Conservation (phyloP, 805 yeast genomes). For the Groenewaldozyma tartarivorans region DNA sequence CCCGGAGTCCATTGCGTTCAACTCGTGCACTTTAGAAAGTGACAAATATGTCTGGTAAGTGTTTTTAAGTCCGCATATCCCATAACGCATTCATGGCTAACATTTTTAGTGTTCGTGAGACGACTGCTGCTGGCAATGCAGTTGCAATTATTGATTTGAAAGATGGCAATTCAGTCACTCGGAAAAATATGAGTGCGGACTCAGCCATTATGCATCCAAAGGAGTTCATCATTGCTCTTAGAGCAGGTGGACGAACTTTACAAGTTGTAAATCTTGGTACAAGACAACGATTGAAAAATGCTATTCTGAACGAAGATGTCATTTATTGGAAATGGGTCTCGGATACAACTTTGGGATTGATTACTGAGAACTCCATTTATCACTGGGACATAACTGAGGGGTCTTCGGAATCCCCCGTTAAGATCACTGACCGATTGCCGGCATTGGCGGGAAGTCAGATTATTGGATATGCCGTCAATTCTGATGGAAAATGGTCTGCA, state of each 20-base stretch:
- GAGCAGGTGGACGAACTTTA: slow-evolving; percentile 93
- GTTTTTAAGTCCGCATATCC: background rate
- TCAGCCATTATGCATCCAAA: slow-evolving; percentile 93
- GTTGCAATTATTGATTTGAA: slow-evolving; percentile 87
- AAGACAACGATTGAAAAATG: slow-evolving; percentile 82
- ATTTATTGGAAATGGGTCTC: slow-evolving; percentile 93
- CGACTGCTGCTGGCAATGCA: slow-evolving; percentile 45
- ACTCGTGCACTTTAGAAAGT: slow-evolving; percentile 89
- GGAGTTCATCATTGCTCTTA: slow-evolving; percentile 79
- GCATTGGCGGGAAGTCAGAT: slow-evolving; percentile 70
- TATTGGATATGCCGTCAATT: slow-evolving; percentile 80
- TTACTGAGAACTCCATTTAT: slow-evolving; percentile 67
- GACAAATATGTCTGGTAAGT: slow-evolving; percentile 77
- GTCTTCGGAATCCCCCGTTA: slow-evolving; percentile 58
- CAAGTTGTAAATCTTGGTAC: slow-evolving; percentile 74
- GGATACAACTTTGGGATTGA: slow-evolving; percentile 64
- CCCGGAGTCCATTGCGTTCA: slow-evolving; percentile 77
- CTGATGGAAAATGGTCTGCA: slow-evolving; percentile 83
- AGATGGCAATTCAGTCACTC: slow-evolving; percentile 67
- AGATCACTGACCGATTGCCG: slow-evolving; percentile 76
- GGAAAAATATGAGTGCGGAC: slow-evolving; percentile 95
- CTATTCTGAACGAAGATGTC: slow-evolving; percentile 78
- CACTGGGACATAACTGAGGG: slow-evolving; percentile 76
- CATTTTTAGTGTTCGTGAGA: slow-evolving; percentile 30
- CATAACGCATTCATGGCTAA: slow-evolving; percentile 5